Evolutionary conservation across 148 eudicot genomes (phyloP), one percentile per base, ranked within the genome.

Genomic region (Agrostemma githago): DNA sequence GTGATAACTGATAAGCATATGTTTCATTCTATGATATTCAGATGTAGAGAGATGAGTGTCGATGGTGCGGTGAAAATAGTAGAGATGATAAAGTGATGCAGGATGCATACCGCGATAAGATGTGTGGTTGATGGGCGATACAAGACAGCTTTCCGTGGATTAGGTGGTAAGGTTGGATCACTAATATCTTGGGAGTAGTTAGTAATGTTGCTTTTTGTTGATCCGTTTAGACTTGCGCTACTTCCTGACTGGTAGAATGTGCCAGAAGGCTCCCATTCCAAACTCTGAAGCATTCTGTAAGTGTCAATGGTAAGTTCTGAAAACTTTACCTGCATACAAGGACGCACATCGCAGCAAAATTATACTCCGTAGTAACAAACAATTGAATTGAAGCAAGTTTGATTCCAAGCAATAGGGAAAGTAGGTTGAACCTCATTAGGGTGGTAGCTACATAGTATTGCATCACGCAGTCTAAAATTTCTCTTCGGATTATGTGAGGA

Each of bases 241-340:
- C 80, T 79, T 81, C 81, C 88, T 76, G 88, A 69, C 71, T 87
- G 84, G 82, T 93, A 93, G 77, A 90, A 93, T 38, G 87, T 83
- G 57, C 98, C 98, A 72, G 92, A 86, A 42, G 98, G 93, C 82
- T 93, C 98, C 98, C 98, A 93, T 79, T 93, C 98, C 74, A 93
- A 86, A 80, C 87, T 83, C 76, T 93, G 98, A 76, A 90, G 92
- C 92, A 93, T 90, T 82, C 90, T 83, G 82, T 86, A 93, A 68
- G 88, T 87, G 79, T 93, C 96, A 65, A 93, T 82, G 38, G 93
- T 89, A 76, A 93, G 88, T 85, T 93, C 98, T 56, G 96, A 87
- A 78, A 83, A 90, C 77, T 93, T 93, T 62, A 90, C 86, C 98
- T 93, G 83, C 77, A 70, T 68, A 73, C 80, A 54, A 11, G n/a